A percentile compares a stretch with the other conserved stretches of the same genome.
phyloP scores from a whole-genome alignment of 108 stramenopile genomes.

The Cafeteria roenbergensis region DNA sequence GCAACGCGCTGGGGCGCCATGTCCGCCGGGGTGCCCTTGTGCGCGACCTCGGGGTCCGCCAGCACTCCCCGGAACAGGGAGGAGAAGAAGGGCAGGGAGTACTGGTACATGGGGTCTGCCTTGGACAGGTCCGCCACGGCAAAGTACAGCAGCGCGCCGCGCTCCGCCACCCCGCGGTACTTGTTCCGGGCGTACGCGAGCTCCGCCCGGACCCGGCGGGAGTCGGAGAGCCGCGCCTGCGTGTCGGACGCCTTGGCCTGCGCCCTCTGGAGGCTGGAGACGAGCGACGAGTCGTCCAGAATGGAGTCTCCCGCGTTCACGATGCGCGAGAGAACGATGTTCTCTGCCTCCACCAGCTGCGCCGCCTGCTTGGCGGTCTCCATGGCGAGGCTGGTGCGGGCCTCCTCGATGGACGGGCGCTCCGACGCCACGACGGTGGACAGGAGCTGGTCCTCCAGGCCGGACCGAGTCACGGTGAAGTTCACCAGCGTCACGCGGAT shows the following conservation, averaged over 20 bases:
- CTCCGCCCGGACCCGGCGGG: constrained; percentile 23
- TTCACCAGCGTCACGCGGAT: constrained; percentile 22
- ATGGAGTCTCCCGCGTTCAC: constrained; percentile 14
- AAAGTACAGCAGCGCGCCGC: constrained; percentile 32
- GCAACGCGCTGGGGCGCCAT: constrained; percentile 3
- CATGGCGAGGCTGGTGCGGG: constrained; percentile 23
- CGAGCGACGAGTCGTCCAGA: constrained; percentile 29
- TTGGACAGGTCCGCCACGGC: constrained; percentile 29
- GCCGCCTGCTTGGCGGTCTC: constrained; percentile 29
- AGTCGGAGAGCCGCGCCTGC: constrained; percentile 23
- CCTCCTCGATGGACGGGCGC: constrained; percentile 36
- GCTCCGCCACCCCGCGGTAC: constrained; percentile 27
- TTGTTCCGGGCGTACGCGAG: constrained; percentile 24
- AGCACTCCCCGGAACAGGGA: constrained; percentile 1
- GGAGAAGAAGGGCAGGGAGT: constrained; percentile 30
- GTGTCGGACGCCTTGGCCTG: constrained; percentile 27
- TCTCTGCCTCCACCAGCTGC: constrained; percentile 17
- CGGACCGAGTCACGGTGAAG: constrained; percentile 20
- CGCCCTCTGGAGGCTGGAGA: constrained; percentile 24
- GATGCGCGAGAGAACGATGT: constrained; percentile 9
- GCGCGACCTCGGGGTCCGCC: background rate
- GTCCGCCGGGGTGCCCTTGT: background rate
- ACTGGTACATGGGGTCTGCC: constrained; percentile 32
- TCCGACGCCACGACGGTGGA: constrained; percentile 25
- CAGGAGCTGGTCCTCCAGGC: constrained; percentile 31